phyloP scores from a whole-genome alignment of 2,329 filamentous ascomycete species.

The Septoria linicola region DNA sequence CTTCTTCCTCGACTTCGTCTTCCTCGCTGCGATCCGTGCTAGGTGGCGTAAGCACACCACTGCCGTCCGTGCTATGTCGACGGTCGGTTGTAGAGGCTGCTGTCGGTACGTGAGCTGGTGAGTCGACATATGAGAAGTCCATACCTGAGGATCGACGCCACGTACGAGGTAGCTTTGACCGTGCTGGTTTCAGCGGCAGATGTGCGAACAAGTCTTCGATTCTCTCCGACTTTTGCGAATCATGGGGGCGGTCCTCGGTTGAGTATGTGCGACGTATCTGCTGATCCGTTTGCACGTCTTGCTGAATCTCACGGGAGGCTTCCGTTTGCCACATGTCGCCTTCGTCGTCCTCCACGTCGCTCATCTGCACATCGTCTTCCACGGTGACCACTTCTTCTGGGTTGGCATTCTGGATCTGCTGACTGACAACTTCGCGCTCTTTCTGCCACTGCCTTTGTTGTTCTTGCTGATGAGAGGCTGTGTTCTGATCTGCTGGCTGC shows the following conservation, averaged over 20 bases:
- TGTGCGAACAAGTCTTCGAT: conserved; percentile 40
- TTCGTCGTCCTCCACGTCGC: conserved; percentile 17
- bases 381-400: conserved; percentile 27
- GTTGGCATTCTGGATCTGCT: conserved; percentile 23
- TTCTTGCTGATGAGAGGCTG: not conserved
- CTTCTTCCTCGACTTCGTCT: conserved; percentile 14
- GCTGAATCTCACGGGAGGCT: conserved; percentile 42
- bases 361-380: conserved; percentile 23
- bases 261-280: not conserved
- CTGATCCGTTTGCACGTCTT: too few relatives aligned
- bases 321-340: conserved; percentile 52
- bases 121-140: conserved; percentile 43
- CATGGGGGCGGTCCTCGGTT: not conserved
- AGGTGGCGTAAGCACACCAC: conserved; percentile 38
- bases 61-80: conserved; percentile 27
- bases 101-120: conserved; percentile 31
- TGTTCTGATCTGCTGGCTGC: not conserved
- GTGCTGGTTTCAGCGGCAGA: conserved; percentile 37
- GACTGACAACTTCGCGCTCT: conserved; percentile 26
- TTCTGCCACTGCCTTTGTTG: conserved; percentile 20
- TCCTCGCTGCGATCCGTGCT: conserved; percentile 33
- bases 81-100: conserved; percentile 12
- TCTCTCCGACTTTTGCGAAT: conserved; percentile 24
- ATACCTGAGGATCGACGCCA: conserved; percentile 44
- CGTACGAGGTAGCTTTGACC: conserved; percentile 44